phyloP scores from a whole-genome alignment of 192 early-diverging fungal genomes.

The Umbelopsis ramanniana region DNA sequence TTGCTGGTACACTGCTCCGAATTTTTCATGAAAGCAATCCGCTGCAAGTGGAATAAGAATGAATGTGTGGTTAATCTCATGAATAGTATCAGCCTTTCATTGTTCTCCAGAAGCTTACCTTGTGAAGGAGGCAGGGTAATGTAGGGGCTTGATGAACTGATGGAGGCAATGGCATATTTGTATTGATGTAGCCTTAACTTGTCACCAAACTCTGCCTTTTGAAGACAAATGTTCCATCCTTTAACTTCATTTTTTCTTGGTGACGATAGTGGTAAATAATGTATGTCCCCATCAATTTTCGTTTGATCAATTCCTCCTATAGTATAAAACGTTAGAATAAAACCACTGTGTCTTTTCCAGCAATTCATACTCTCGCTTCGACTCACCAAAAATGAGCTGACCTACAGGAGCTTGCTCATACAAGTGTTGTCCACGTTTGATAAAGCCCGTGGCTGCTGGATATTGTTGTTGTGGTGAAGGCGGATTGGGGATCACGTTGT shows the following conservation, averaged over 20 bases:
- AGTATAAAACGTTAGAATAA: too few relatives aligned
- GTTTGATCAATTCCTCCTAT: not conserved
- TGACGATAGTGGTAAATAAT: not conserved
- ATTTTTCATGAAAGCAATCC: constrained; percentile 36
- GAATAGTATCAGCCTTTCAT: not conserved
- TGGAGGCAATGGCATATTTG: constrained; percentile 35
- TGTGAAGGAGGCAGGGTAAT: constrained; percentile 35
- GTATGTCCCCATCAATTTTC: not conserved
- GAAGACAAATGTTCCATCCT: constrained; percentile 41
- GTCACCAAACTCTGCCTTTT: constrained; percentile 32
- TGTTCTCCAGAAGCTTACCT: constrained; percentile 3
- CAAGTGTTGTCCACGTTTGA: constrained; percentile 25
- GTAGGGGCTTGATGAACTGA: constrained; percentile 36
- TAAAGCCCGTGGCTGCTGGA: constrained; percentile 6
- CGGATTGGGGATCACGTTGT: constrained; percentile 2
- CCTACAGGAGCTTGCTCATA: constrained; percentile 27
- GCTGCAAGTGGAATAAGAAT: constrained; percentile 20
- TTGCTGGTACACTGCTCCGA: constrained; percentile 26
- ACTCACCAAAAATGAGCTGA: constrained; percentile 37
- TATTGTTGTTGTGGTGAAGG: not conserved
- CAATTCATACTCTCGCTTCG: not conserved
- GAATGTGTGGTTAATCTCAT: not conserved
- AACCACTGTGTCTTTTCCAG: too few relatives aligned
- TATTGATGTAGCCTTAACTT: constrained; percentile 26
- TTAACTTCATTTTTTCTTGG: constrained; percentile 18